Conservation (phyloP, 1,284 basidiomycete genomes). For the Melampsora americana region DNA sequence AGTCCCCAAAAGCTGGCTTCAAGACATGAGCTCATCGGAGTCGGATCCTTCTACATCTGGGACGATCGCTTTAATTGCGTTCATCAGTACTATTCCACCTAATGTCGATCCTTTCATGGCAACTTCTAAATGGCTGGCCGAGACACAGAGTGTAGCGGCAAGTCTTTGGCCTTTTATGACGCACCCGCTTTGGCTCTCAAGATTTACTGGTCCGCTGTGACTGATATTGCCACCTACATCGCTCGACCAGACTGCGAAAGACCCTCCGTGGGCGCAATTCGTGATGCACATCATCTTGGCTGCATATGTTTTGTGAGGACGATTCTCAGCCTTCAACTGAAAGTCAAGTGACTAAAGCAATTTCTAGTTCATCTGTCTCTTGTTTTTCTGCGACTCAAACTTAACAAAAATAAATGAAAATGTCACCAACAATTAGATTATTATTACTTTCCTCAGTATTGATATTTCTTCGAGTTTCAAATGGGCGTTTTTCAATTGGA, state of each 20-base stretch:
- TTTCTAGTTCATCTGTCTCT: background rate
- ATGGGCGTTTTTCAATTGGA: background rate
- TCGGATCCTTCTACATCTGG: background rate
- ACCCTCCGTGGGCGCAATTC: conserved; percentile 1
- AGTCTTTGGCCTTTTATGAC: background rate
- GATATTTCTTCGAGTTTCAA: conserved; percentile 4
- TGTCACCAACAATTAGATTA: background rate
- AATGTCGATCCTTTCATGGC: conserved; percentile 7
- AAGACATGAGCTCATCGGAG: background rate
- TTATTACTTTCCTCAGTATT: background rate
- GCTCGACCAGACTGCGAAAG: background rate
- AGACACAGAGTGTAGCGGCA: conserved; percentile 3
- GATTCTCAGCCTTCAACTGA: background rate
- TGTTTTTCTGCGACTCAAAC: background rate
- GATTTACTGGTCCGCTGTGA: too few species aligned
- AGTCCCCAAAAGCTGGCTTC: too few species aligned
- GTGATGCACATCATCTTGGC: conserved; percentile 3
- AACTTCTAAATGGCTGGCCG: background rate
- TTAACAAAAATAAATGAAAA: background rate
- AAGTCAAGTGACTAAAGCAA: background rate
- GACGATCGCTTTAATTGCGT: background rate
- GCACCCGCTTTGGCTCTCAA: too few species aligned
- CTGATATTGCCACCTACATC: too few species aligned
- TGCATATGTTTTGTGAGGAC: conserved; percentile 1
- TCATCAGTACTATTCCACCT: background rate